These are phyloP conservation scores for Pinus albicaulis DNA, from an alignment of 75 land plant species.

Conservation along the genomic window DNA sequence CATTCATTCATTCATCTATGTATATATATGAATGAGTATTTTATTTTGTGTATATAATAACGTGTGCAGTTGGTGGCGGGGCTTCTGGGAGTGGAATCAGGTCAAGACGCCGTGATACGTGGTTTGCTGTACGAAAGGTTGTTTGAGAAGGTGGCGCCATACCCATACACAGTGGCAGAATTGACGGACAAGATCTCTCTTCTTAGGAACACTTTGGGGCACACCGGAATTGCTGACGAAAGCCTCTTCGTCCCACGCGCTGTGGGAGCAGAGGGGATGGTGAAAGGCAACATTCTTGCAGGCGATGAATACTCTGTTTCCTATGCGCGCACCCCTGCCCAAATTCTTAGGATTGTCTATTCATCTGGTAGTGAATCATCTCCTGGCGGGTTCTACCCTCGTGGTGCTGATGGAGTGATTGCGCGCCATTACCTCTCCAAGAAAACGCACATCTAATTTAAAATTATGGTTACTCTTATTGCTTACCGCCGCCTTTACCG, in stretches of 20 bases:
- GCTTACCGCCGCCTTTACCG: too few relatives aligned
- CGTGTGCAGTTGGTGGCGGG: constrained; percentile 42
- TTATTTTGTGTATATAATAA: too few relatives aligned
- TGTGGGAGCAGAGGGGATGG: constrained; percentile 49
- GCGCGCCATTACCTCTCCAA: too few relatives aligned
- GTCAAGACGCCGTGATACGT: constrained; percentile 83
- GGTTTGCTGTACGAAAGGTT: constrained; percentile 41
- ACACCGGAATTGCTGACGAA: constrained; percentile 50
- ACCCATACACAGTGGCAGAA: constrained; percentile 47
- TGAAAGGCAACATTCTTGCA: constrained; percentile 42
- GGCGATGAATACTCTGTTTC: constrained; percentile 49
- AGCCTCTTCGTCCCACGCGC: constrained; percentile 52
- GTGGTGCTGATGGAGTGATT: neutral
- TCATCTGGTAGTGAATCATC: constrained; percentile 31
- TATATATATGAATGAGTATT: too few relatives aligned
- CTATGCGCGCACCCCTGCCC: constrained; percentile 51
- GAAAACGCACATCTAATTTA: too few relatives aligned
- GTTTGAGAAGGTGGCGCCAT: constrained; percentile 14
- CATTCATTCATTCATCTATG: too few relatives aligned
- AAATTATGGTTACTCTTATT: too few relatives aligned
- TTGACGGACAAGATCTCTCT: constrained; percentile 53
- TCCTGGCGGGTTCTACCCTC: neutral
- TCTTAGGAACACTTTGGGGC: constrained; percentile 49
- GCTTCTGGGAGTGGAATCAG: constrained; percentile 79
- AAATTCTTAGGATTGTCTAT: constrained; percentile 72